These are phyloP conservation scores for Sanghuangporus weigelae DNA, from an alignment of 1,284 basidiomycete genomes.

Conservation along the genomic window DNA sequence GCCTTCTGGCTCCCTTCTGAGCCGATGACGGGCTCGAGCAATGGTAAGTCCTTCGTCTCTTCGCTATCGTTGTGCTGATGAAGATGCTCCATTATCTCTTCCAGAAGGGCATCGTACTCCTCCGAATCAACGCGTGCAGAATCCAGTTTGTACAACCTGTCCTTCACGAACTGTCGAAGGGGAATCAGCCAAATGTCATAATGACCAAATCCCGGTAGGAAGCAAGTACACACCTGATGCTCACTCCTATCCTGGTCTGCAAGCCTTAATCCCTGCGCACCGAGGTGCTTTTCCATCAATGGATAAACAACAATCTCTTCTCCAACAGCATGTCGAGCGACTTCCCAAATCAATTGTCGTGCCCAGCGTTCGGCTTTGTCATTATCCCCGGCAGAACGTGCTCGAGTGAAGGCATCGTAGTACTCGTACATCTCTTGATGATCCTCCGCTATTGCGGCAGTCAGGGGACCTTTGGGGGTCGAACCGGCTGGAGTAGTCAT, in stretches of 20 bases:
- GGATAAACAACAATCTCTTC: constrained; percentile 68
- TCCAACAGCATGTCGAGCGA: constrained; percentile 56
- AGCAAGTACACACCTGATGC: constrained; percentile 42
- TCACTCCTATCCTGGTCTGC: constrained; percentile 55
- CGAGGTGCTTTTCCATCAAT: constrained; percentile 58
- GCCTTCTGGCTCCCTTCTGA: constrained; percentile 36
- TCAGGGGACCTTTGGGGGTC: constrained; percentile 17
- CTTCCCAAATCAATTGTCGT: constrained; percentile 53
- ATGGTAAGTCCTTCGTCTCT: constrained; percentile 50
- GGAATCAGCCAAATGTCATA: background rate
- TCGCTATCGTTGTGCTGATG: constrained; percentile 52
- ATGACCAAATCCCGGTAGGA: background rate
- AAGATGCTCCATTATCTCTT: constrained; percentile 42
- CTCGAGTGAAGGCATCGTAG: constrained; percentile 45
- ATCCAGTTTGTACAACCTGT: constrained; percentile 44
- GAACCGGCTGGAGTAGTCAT: background rate
- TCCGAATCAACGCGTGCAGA: constrained; percentile 35
- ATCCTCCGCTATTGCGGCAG: constrained; percentile 19
- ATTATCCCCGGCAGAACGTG: constrained; percentile 32
- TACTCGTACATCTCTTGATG: constrained; percentile 46
- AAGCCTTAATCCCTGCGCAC: constrained; percentile 44
- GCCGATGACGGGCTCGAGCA: constrained; percentile 44
- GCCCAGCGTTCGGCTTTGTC: constrained; percentile 51
- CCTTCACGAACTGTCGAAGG: constrained; percentile 38
- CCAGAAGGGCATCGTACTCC: constrained; percentile 39